These are phyloP conservation scores for Globisporangium sylvaticum DNA, from an alignment of 352 stramenopile genomes.

Conservation along the genomic window DNA sequence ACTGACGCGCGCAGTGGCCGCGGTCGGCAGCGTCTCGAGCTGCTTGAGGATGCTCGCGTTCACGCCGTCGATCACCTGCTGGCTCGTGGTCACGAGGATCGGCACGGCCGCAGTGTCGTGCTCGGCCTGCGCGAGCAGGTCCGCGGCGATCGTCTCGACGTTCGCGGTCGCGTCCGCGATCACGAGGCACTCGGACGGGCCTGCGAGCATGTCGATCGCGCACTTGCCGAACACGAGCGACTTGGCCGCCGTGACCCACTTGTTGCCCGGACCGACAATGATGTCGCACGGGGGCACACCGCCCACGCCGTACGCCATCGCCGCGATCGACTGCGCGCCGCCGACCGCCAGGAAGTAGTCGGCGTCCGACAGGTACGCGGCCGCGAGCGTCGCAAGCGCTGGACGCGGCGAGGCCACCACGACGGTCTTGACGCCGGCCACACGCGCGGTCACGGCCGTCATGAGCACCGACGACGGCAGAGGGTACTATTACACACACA, in stretches of 20 bases:
- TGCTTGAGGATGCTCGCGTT: slow-evolving; percentile 82
- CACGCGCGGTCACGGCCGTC: slow-evolving; percentile 94
- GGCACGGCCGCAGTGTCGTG: slow-evolving; percentile 97
- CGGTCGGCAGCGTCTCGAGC: slow-evolving; percentile 69
- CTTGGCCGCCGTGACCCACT: slow-evolving; percentile 99
- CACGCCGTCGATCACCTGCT: slow-evolving; percentile 86
- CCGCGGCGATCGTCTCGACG: slow-evolving; percentile 62
- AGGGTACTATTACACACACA: slow-evolving; percentile 72
- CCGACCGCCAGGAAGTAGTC: slow-evolving; percentile 85
- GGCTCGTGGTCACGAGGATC: slow-evolving; percentile 93
- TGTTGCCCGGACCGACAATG: slow-evolving; percentile 98
- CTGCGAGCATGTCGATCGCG: slow-evolving; percentile 99
- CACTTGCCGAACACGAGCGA: slow-evolving; percentile 95
- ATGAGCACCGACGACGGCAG: slow-evolving; percentile 98
- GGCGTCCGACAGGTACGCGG: slow-evolving; percentile 91
- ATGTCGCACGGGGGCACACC: slow-evolving; percentile 94
- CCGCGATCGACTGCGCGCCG: slow-evolving; percentile 89
- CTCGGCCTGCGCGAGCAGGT: slow-evolving; percentile 89
- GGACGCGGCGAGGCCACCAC: slow-evolving; percentile 94
- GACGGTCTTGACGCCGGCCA: slow-evolving; percentile 92
- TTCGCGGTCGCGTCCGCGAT: slow-evolving; percentile 92
- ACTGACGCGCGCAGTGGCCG: slow-evolving; percentile 58
- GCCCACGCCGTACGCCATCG: slow-evolving; percentile 95
- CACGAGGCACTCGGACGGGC: slow-evolving; percentile 97
- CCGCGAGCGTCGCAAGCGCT: slow-evolving; percentile 91